A percentile compares a stretch with the other conserved stretches of the same genome.
Conservation (phyloP, 73 alveolate species). For the Paramecium bursaria region DNA sequence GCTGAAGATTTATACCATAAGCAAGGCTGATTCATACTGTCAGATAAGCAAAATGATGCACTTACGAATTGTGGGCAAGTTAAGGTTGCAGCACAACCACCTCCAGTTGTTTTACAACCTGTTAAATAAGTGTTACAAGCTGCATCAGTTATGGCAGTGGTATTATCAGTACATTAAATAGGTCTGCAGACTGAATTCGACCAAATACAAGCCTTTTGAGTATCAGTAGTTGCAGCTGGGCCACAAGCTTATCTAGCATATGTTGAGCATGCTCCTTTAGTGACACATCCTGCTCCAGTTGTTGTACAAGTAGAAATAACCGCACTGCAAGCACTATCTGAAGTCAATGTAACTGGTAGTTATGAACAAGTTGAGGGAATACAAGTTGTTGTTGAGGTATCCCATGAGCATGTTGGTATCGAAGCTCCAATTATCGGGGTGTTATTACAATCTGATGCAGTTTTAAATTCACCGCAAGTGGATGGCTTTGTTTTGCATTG, state of each 20-base stretch:
- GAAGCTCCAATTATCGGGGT: no score
- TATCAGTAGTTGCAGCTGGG: slow-evolving; percentile 25
- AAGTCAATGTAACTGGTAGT: background rate
- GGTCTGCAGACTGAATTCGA: no score
- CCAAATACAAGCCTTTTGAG: background rate
- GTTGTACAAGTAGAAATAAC: slow-evolving; percentile 24
- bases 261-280: background rate
- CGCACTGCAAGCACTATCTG: background rate
- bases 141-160: background rate
- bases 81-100: no score
- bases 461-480: no score
- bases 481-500: no score
- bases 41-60: background rate
- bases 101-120: slow-evolving; percentile 10
- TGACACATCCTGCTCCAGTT: slow-evolving; percentile 27
- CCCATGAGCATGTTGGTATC: no score
- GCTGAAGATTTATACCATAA: no score
- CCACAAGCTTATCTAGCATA: background rate
- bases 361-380: slow-evolving; percentile 19
- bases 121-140: background rate
- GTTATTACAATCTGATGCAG: no score
- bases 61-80: no score
- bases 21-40: background rate
- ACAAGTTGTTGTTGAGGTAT: no score
- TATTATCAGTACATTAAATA: background rate